Base-by-base conservation (phyloP, 1,284 basidiomycete genomes). In the Marasmius fiardii region DNA sequence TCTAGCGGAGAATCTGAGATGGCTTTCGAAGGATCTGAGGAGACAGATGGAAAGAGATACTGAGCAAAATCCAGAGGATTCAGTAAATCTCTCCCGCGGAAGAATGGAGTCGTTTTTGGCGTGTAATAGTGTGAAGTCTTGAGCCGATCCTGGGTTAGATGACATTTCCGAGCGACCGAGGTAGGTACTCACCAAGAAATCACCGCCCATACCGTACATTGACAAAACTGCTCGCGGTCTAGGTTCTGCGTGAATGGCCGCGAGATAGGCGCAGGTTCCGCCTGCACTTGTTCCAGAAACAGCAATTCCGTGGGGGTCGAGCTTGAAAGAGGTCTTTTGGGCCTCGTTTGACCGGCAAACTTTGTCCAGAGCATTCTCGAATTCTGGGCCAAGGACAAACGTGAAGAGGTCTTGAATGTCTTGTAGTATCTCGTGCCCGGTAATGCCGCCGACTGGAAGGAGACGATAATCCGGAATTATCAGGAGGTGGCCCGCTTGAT, bases 241-340 rank as follows among this genome's bases (percentile, higher is more conserved):
- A 0, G 82, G 83, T 0, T 63, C 60, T 0, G 68, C 73, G 62
- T 86, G 77, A 37, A 77, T 70, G 4, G 78, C 84, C 24, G 83
- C 80, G 16, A 87, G 72, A 63, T 85, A 86, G 0, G 82, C 80
- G 58, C 82, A 84, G n/a, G 81, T 68, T 0, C 83, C 83, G 14
- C 85, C 86, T 0, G 83, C 78, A 59, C 84, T 86, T 14, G 77
- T 75, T 1, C 86, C 86, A 2, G 79, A 72, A 0, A 83, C 83
- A 0, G 75, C 78, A 11, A 86, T 73, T 1, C 74, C 68, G 1
- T 72, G 61, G 14, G 68, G 35, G 61, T 86, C 76, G 58, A 71
- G 75, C 43, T 55, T 58, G 4, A 35, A 35, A 14, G 33, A 44
- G 2, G 43, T 4, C 31, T 26, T 37, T 35, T n/a, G n/a, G n/a